These are phyloP conservation scores for Mortierella sp. DNA, from an alignment of 371 early-diverging fungal genomes.

Conservation along the genomic window DNA sequence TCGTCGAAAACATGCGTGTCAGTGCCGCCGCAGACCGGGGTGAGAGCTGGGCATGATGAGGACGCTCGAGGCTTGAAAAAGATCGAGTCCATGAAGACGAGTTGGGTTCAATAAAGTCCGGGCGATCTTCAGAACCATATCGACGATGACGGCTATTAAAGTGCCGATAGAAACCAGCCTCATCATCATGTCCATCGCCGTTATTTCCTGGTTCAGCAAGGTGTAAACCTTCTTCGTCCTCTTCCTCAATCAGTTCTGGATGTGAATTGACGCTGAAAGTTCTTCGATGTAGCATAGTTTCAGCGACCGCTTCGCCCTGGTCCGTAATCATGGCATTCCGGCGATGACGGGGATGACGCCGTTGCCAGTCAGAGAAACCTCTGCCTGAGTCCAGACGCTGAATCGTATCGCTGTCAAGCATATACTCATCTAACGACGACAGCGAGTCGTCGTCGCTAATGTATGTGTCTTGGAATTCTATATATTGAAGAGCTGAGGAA, in stretches of 20 bases:
- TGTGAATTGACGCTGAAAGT: neutral
- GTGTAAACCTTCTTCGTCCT: neutral
- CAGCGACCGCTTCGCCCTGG: conserved; percentile 12
- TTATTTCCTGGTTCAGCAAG: neutral
- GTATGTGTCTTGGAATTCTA: conserved; percentile 1
- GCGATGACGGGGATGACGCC: neutral
- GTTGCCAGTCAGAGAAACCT: too few species aligned
- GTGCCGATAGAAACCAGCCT: conserved; percentile 1
- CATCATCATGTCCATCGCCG: conserved; percentile 23
- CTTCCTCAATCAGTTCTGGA: conserved; percentile 18
- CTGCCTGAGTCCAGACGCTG: too few species aligned
- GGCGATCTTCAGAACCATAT: too few species aligned
- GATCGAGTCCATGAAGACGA: too few species aligned
- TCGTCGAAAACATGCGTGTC: conserved; percentile 8
- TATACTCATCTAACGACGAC: conserved; percentile 5
- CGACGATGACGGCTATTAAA: too few species aligned
- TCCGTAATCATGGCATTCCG: conserved; percentile 2
- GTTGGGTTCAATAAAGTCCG: too few species aligned
- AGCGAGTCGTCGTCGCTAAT: too few species aligned
- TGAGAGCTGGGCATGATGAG: conserved; percentile 40
- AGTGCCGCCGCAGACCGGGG: conserved; percentile 48
- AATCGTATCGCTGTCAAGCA: conserved; percentile 2
- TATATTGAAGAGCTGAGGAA: conserved; percentile 10
- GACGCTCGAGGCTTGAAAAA: conserved; percentile 12
- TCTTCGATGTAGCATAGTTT: conserved; percentile 2